phyloP scores from a whole-genome alignment of 2,329 filamentous ascomycete species.

The Aspergillus costaricaensis region DNA sequence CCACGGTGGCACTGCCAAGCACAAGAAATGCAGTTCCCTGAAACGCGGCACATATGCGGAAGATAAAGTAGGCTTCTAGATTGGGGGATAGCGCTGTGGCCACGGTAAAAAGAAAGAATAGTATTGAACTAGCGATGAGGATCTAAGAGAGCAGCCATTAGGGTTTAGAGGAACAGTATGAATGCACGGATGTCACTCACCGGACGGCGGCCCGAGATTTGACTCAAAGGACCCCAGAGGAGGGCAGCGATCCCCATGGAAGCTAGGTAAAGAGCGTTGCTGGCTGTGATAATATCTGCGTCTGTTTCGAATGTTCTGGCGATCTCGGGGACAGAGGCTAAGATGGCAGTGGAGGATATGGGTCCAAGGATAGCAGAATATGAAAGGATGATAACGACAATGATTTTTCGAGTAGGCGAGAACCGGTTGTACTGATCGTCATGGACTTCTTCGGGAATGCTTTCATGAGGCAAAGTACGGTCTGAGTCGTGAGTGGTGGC shows the following conservation, averaged over 20 bases:
- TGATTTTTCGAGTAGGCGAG: slow-evolving; percentile 60
- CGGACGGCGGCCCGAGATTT: slow-evolving; percentile 61
- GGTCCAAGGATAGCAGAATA: slow-evolving; percentile 77
- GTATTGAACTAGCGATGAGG: slow-evolving; percentile 59
- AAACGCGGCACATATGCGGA: slow-evolving; percentile 72
- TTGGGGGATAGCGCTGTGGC: slow-evolving; percentile 73
- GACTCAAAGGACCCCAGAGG: slow-evolving; percentile 72
- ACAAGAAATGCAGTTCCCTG: slow-evolving; percentile 74
- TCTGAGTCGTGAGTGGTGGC: slow-evolving; percentile 37
- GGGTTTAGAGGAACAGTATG: neutral
- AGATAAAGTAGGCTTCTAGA: slow-evolving; percentile 70
- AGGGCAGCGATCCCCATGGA: slow-evolving; percentile 72
- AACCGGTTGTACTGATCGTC: slow-evolving; percentile 66
- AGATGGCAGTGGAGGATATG: slow-evolving; percentile 70
- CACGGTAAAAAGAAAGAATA: slow-evolving; percentile 70
- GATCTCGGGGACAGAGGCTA: slow-evolving; percentile 74
- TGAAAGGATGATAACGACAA: slow-evolving; percentile 69
- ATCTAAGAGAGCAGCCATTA: slow-evolving; percentile 43
- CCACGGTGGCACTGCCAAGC: slow-evolving; percentile 69
- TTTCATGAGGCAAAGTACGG: slow-evolving; percentile 31
- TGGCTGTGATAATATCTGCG: slow-evolving; percentile 69
- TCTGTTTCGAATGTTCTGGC: slow-evolving; percentile 65
- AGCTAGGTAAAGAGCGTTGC: slow-evolving; percentile 73
- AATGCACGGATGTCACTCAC: slow-evolving; percentile 42
- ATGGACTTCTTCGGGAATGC: slow-evolving; percentile 44